These are phyloP conservation scores for Schizosaccharomyces octosporus DNA, from an alignment of 805 yeast genomes.

Conservation along the genomic window DNA sequence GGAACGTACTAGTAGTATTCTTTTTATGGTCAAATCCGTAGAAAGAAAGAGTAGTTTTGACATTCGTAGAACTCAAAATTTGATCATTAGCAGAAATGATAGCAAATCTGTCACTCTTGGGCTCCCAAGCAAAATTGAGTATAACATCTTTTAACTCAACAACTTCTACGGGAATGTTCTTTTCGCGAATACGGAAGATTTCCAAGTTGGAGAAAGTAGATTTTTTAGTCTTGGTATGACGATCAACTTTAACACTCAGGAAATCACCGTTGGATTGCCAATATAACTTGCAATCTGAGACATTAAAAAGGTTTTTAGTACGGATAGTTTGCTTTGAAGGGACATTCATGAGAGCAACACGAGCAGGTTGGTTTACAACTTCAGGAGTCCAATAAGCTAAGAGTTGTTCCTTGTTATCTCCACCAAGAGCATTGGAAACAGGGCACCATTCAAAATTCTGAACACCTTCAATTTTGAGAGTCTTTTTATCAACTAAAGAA, in stretches of 20 bases:
- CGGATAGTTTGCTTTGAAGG: slow-evolving; percentile 65
- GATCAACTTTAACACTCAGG: slow-evolving; percentile 83
- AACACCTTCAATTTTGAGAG: slow-evolving; percentile 59
- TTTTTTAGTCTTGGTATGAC: slow-evolving; percentile 74
- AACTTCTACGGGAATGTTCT: slow-evolving; percentile 82
- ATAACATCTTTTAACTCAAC: slow-evolving; percentile 80
- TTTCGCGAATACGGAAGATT: slow-evolving; percentile 66
- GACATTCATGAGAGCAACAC: slow-evolving; percentile 71
- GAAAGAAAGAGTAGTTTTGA: slow-evolving; percentile 43
- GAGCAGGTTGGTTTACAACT: slow-evolving; percentile 70
- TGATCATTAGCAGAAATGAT: slow-evolving; percentile 40
- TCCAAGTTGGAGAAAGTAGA: slow-evolving; percentile 77
- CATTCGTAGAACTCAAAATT: slow-evolving; percentile 1
- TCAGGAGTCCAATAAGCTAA: slow-evolving; percentile 96
- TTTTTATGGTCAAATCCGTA: slow-evolving; percentile 49
- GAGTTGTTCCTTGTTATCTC: slow-evolving; percentile 30
- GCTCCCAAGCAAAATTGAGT: slow-evolving; percentile 85
- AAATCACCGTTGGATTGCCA: slow-evolving; percentile 80
- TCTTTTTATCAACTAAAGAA: slow-evolving; percentile 64
- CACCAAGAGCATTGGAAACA: slow-evolving; percentile 45
- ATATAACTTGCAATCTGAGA: slow-evolving; percentile 64
- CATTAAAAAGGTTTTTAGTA: slow-evolving; percentile 86
- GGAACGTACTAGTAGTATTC: slow-evolving; percentile 33
- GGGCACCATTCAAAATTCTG: slow-evolving; percentile 92
- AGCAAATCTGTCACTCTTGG: slow-evolving; percentile 66